Conservation (phyloP, 2,329 filamentous ascomycete species). For the Fusarium zealandicum region DNA sequence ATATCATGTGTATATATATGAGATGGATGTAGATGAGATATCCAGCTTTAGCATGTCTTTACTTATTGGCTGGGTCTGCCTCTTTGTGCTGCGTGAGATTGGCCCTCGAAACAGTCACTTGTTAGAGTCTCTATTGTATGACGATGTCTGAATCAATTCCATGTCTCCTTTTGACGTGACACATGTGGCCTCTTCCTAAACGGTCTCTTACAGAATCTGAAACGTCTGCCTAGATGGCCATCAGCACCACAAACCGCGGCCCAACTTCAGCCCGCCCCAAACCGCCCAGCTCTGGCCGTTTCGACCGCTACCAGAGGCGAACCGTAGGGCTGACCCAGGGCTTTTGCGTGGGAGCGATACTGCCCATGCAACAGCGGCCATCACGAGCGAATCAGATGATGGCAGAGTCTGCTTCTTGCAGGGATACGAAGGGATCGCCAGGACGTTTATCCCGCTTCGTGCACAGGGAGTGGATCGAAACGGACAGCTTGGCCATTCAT, state of each 20-base stretch:
- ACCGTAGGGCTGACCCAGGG: slow-evolving; percentile 39
- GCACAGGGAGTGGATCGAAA: slow-evolving; percentile 23
- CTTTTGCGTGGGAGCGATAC: slow-evolving; percentile 40
- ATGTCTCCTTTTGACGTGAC: neutral
- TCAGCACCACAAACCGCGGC: too few relatives aligned
- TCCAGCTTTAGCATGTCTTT: neutral
- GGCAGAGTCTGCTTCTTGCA: neutral
- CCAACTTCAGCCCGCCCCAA: neutral
- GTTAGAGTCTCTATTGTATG: too few relatives aligned
- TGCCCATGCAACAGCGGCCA: slow-evolving; percentile 42
- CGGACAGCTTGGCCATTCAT: slow-evolving; percentile 13
- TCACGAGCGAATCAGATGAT: slow-evolving; percentile 43
- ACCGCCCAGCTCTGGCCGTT: neutral
- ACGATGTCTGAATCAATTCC: neutral
- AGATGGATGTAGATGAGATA: too few relatives aligned
- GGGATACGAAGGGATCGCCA: slow-evolving; percentile 24
- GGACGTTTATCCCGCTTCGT: slow-evolving; percentile 11
- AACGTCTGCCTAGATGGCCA: neutral
- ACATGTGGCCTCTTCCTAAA: neutral
- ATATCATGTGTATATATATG: neutral
- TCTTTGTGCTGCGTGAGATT: too few relatives aligned
- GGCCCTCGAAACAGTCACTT: too few relatives aligned
- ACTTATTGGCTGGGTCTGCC: too few relatives aligned
- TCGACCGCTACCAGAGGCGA: neutral
- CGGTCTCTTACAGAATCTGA: neutral